These are phyloP conservation scores for Musa beccarii DNA, from an alignment of 176 grass and related monocot species.

Conservation along the genomic window DNA sequence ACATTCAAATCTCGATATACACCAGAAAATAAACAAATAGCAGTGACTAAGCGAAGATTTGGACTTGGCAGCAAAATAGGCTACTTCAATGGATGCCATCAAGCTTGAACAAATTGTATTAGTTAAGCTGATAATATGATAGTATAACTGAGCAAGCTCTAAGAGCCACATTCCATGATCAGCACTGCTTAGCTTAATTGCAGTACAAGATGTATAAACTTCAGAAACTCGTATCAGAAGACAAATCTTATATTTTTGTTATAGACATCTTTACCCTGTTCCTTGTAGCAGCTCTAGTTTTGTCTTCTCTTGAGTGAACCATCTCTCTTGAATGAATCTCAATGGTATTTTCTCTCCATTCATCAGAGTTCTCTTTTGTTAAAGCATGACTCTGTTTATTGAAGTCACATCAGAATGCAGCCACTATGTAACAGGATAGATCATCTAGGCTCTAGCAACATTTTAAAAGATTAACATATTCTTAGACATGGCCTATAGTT, in stretches of 20 bases:
- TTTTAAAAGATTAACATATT: too few species aligned
- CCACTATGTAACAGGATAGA: not conserved
- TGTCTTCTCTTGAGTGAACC: conserved; percentile 2
- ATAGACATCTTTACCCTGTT: not conserved
- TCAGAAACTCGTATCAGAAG: too few species aligned
- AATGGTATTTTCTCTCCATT: not conserved
- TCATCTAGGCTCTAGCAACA: too few species aligned
- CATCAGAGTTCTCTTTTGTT: not conserved
- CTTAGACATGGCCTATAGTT: not conserved
- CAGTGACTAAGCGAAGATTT: not conserved
- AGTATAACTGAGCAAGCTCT: not conserved
- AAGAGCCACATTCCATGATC: not conserved
- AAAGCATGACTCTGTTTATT: not conserved
- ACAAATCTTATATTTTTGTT: not conserved
- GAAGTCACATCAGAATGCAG: not conserved
- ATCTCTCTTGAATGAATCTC: not conserved
- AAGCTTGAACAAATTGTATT: not conserved
- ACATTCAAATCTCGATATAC: not conserved
- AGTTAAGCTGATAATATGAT: not conserved
- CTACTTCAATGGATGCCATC: not conserved
- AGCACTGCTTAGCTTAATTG: not conserved
- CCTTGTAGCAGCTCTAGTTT: conserved; percentile 2
- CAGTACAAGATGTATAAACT: not conserved
- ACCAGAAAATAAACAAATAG: not conserved
- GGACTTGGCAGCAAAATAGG: not conserved